These are phyloP conservation scores for Kwoniella sp. DNA, from an alignment of 768 basidiomycete genomes.

Conservation along the genomic window DNA sequence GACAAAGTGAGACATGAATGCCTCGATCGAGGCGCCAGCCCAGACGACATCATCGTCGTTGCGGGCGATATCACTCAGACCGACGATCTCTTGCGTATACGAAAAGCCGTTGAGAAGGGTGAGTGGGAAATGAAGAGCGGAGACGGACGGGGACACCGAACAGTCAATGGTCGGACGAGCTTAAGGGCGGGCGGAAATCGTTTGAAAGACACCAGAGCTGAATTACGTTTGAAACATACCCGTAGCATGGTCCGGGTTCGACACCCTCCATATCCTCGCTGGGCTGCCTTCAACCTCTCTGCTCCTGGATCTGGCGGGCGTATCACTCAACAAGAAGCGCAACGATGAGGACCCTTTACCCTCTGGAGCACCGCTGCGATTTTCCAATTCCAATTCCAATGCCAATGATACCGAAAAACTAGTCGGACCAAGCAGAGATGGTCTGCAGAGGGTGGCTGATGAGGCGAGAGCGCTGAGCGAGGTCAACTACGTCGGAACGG, in stretches of 20 bases:
- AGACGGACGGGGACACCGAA: no score
- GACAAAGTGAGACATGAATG: slow-evolving; percentile 65
- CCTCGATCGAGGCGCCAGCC: slow-evolving; percentile 19
- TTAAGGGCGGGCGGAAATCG: no score
- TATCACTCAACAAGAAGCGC: background rate
- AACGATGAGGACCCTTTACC: background rate
- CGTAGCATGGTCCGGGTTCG: slow-evolving; percentile 77
- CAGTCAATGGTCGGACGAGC: no score
- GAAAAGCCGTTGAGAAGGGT: slow-evolving; percentile 65
- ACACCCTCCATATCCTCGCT: slow-evolving; percentile 78
- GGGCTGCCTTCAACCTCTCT: slow-evolving; percentile 82
- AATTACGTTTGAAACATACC: background rate
- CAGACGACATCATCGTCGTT: slow-evolving; percentile 60
- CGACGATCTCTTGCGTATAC: slow-evolving; percentile 68
- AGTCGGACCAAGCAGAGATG: slow-evolving; percentile 59
- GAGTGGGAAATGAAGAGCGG: slow-evolving; percentile 40
- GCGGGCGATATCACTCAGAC: slow-evolving; percentile 68
- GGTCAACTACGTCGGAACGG: slow-evolving; percentile 52
- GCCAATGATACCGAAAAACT: background rate
- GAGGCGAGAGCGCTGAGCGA: slow-evolving; percentile 52
- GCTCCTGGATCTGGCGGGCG: slow-evolving; percentile 70
- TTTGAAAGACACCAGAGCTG: no score
- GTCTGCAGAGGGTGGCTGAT: slow-evolving; percentile 65
- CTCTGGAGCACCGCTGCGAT: slow-evolving; percentile 2
- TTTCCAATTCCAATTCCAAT: slow-evolving; percentile 6